A percentile compares a stretch with the other conserved stretches of the same genome.
Conservation (phyloP, 1,284 basidiomycete genomes). For the Apiotrichum akiyoshidainum region DNA sequence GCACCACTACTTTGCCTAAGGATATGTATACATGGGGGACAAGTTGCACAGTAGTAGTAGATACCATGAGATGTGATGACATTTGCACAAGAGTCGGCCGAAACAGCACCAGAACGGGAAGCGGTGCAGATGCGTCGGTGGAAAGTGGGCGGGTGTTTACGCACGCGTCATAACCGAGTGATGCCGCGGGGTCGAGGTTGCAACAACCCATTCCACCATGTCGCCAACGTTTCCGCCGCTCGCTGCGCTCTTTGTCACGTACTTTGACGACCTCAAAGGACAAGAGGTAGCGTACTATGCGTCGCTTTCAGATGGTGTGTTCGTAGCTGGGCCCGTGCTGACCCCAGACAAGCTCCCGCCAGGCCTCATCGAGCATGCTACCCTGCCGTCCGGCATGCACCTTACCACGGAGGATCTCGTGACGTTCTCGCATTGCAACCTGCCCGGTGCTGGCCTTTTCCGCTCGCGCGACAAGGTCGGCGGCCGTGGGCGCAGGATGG, state of each 20-base stretch:
- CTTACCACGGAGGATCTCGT: conserved; percentile 33
- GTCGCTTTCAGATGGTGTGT: conserved; percentile 27
- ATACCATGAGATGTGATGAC: conserved; percentile 15
- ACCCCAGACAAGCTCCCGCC: conserved; percentile 23
- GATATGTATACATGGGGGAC: conserved; percentile 8
- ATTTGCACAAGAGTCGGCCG: conserved; percentile 9
- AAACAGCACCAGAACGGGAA: background rate
- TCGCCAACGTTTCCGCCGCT: conserved; percentile 30
- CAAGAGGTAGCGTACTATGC: conserved; percentile 39
- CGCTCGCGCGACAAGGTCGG: conserved; percentile 25
- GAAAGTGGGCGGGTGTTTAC: background rate
- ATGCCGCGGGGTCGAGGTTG: background rate
- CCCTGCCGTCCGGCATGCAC: conserved; percentile 44
- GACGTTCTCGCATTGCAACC: conserved; percentile 28
- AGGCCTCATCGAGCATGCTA: conserved; percentile 35
- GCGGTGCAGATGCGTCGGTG: background rate
- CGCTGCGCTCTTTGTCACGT: conserved; percentile 42
- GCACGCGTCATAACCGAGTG: background rate
- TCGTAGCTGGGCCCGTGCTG: background rate
- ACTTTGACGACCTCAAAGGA: conserved; percentile 48
- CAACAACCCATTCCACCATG: conserved; percentile 6
- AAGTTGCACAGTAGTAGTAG: conserved; percentile 7
- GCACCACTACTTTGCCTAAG: conserved; percentile 43
- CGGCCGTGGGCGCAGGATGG: conserved; percentile 42
- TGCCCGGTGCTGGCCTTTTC: conserved; percentile 37